Base-by-base conservation (phyloP, 2,329 filamentous ascomycete genomes). In the Fusarium papillatum region DNA sequence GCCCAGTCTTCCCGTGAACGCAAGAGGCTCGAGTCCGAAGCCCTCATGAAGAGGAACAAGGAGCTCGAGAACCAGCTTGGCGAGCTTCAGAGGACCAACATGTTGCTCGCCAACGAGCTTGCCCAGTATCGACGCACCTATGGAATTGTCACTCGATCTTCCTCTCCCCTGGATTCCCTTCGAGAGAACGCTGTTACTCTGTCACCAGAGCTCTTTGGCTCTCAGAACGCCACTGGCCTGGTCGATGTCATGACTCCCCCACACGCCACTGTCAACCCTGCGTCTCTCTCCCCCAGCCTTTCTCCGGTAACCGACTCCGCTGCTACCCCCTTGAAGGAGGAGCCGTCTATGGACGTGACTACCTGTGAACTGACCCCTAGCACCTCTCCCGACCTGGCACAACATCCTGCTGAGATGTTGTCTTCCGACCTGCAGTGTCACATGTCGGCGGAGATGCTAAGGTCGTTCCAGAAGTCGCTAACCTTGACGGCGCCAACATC, bases 341-440 rank as follows among this genome's bases (percentile, higher is more conserved):
- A 83, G 50, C 64, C 76, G n/a, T 69, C 70, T 38, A 71, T 69
- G 22, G 79, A 81, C 29, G 70, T 71, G 36, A 72, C 75, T 68
- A 39, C 72, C 68, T 74, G 60, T 59, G 78, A 83, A 79, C 72
- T 75, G 73, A 80, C 77, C 64, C 57, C 76, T 75, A 79, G 81
- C 79, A 81, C 85, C 87, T 90, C 93, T 87, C 90, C 94, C 92
- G 95, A 97, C 91, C 88, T 92, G 97, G 97, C 96, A 98, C 97
- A 98, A 98, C 96, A 97, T 98, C 96, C 97, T 98, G 97, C 97
- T 90, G 97, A 91, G 96, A 93, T 98, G 96, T 98, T 98, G 97
- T 98, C 48, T 53, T 13, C 94, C 85, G 97, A 98, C 97, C 97
- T 98, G 97, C 97, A 94, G 97, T 99, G 97, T 98, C 97, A 93